Evolutionary conservation across 768 basidiomycete genomes (phyloP).

Genomic region (Lactifluus echinatus): DNA sequence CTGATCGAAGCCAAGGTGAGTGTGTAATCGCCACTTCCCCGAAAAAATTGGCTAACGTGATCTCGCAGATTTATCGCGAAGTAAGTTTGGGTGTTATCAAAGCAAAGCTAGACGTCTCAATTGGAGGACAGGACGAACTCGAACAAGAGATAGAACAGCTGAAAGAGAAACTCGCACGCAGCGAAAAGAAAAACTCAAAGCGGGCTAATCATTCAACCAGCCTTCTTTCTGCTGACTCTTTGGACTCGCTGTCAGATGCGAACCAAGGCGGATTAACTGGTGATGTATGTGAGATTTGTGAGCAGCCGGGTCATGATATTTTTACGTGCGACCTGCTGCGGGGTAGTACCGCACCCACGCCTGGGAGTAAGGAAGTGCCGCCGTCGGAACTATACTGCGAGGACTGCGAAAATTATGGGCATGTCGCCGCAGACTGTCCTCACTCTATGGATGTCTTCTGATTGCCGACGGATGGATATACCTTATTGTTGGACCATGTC

Average conservation of each 20-base stretch:
- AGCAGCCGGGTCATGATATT: constrained; percentile 76
- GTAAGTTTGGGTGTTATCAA: constrained; percentile 29
- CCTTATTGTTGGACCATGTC: constrained; percentile 3
- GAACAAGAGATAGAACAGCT: constrained; percentile 75
- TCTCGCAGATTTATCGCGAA: constrained; percentile 71
- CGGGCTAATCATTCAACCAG: constrained; percentile 29
- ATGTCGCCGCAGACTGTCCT: constrained; percentile 69
- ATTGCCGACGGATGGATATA: constrained; percentile 8
- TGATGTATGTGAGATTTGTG: constrained; percentile 78
- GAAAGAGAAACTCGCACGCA: constrained; percentile 57
- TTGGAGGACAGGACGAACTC: constrained; percentile 60
- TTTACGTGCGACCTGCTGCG: constrained; percentile 68
- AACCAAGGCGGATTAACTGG: constrained; percentile 21
- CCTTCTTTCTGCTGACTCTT: constrained; percentile 19
- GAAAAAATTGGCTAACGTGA: neutral
- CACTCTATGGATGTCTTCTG: constrained; percentile 78
- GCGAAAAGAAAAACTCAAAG: constrained; percentile 50
- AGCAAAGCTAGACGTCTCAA: too few relatives aligned
- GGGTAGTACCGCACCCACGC: constrained; percentile 40
- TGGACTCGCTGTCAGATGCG: constrained; percentile 13
- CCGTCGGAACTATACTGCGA: constrained; percentile 47
- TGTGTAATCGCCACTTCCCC: neutral
- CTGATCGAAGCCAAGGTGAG: constrained; percentile 89
- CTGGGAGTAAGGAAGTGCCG: constrained; percentile 21
- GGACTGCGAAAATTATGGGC: constrained; percentile 78